Percentiles rank a stretch among this genome's conserved stretches.
Conservation (phyloP, 2,329 filamentous ascomycete genomes). For the Neophaeococcomyces mojaviensis region DNA sequence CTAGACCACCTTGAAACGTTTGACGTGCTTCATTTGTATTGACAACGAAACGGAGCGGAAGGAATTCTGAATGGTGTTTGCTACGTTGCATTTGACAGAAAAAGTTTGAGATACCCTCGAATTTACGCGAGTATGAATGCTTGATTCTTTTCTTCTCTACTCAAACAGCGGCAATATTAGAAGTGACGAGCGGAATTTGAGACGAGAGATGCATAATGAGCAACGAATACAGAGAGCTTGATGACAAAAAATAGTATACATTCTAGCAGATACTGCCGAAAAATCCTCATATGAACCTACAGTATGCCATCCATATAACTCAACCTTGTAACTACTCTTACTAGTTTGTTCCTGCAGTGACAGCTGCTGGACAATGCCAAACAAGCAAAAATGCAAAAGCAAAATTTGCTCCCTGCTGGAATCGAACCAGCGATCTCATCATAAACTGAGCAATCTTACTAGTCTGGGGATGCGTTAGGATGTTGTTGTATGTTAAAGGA, state of each 20-base stretch:
- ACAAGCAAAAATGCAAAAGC: neutral
- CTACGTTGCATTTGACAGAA: neutral
- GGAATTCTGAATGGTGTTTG: neutral
- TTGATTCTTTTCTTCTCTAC: too few species aligned
- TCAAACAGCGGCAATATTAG: too few species aligned
- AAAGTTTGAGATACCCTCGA: neutral
- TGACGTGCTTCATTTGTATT: neutral
- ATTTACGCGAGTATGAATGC: neutral
- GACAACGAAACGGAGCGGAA: neutral
- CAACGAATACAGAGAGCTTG: too few species aligned
- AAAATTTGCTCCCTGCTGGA: slow-evolving; percentile 7
- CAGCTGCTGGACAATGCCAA: too few species aligned
- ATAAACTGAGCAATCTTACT: slow-evolving; percentile 3
- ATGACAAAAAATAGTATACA: too few species aligned
- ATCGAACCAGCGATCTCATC: slow-evolving; percentile 11
- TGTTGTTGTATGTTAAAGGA: neutral
- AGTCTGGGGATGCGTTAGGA: neutral
- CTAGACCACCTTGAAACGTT: neutral
- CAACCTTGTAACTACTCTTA: too few species aligned
- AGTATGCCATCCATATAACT: too few species aligned
- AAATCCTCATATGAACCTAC: too few species aligned
- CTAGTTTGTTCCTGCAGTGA: too few species aligned
- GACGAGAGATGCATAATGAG: too few species aligned
- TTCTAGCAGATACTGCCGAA: too few species aligned
- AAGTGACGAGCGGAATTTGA: too few species aligned